Base-by-base conservation (phyloP, 495 filamentous ascomycete genomes). In the Apodospora peruviana region DNA sequence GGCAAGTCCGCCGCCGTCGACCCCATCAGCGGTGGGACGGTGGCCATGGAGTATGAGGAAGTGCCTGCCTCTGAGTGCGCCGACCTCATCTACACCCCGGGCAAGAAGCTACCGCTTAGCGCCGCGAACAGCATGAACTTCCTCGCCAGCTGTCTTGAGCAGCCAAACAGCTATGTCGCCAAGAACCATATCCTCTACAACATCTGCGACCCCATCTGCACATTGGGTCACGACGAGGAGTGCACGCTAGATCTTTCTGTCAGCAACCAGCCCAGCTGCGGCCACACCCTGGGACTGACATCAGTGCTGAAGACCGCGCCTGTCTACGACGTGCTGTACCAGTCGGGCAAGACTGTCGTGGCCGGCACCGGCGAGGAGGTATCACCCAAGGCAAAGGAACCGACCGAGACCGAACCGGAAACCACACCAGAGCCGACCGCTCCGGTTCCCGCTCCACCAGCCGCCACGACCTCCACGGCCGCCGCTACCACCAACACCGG, bases 81-180 rank as follows among this genome's bases (percentile, higher is more conserved):
- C 9, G 37, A 47, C 40, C 53, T 70, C 27, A 49, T 74, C 50
- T 8, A 23, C 39, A 18, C 39, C 14, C 39, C 53, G 27, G 53
- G 51, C 9, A 42, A 51, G 40, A 62, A 61, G 36, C 55, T 74
- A 2, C 64, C 70, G 0, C 61, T 74, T 16, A 62, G 58, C 25
- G 70, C 61, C 1, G 51, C 69, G 8, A 74, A 71, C 53, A 67
- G 64, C 51, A 71, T 74, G 58, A 69, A 70, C 38, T 74, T 58
- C 25, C 42, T 74, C 4, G 48, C 61, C 5, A 58, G 51, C 36
- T 74, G 69, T 47, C 58, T 68, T 10, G 46, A 18, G 25, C 59
- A 59, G 41, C 59, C 57, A 2, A 56, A 48, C 32, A 65, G 58
- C 44, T 71, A 53, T 59, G 67, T 68, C 1, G 63, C 53, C 0